Evolutionary conservation across 352 stramenopile species (phyloP).

Genomic region (Phytophthora tentaculata): DNA sequence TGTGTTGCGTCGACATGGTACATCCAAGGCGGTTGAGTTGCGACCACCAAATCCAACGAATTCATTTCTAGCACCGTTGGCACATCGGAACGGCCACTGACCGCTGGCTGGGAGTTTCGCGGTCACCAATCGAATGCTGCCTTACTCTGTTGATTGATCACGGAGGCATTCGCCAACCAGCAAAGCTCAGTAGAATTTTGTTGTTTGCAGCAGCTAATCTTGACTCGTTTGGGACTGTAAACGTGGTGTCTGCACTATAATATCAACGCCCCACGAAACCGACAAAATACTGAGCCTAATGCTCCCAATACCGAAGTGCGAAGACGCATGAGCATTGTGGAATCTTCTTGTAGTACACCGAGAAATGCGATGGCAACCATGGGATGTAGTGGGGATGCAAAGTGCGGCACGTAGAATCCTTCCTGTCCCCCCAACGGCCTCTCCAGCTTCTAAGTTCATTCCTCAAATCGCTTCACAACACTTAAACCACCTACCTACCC

Average conservation of each 20-base stretch:
- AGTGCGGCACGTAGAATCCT: conserved; percentile 5
- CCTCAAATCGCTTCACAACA: conserved; percentile 16
- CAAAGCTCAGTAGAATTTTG: conserved; percentile 14
- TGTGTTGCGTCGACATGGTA: background rate
- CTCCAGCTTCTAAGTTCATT: conserved; percentile 15
- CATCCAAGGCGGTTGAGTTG: conserved; percentile 3
- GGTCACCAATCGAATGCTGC: background rate
- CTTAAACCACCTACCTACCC: background rate
- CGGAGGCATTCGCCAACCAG: no score
- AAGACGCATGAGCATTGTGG: conserved; percentile 6
- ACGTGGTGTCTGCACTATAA: background rate
- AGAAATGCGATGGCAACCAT: conserved; percentile 17
- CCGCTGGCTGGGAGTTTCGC: conserved; percentile 13
- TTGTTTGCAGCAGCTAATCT: background rate
- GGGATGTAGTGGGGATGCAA: conserved; percentile 10
- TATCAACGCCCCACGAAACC: conserved; percentile 20
- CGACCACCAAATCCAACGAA: conserved; percentile 4
- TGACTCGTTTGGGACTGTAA: background rate
- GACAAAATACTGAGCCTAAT: conserved; percentile 12
- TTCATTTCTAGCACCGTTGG: conserved; percentile 1
- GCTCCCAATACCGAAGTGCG: conserved; percentile 18
- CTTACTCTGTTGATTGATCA: no score
- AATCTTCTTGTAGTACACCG: conserved; percentile 31
- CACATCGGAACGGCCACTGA: conserved; percentile 9
- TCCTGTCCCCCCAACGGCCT: conserved; percentile 6